Evolutionary conservation across 2,329 filamentous ascomycete genomes (phyloP), one percentile per base, ranked within the genome.

Genomic region (Cordyceps sp.): DNA sequence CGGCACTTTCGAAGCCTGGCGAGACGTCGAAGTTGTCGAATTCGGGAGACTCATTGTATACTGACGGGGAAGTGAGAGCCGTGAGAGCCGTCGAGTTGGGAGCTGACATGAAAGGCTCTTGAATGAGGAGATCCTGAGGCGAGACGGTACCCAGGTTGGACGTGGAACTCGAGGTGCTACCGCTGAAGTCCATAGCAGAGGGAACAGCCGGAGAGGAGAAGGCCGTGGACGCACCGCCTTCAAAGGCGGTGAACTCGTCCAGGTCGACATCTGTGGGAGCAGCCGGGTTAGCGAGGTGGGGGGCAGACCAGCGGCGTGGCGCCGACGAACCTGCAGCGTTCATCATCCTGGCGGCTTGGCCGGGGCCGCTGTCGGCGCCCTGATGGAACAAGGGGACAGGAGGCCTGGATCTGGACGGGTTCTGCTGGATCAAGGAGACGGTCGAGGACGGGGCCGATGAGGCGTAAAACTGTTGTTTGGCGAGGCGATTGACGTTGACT

Each of bases 81-180:
- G 85, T 93, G 49, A 90, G 73, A 22, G 81, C 75, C 29, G 77
- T 68, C 3, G 85, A 93, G 48, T 82, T 82, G 20, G 85, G 85
- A 24, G 83, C 73, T 39, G 83, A 92, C 49, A 72, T 63, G 47
- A 73, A 73, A 36, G 68, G 63, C 46, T 81, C 73, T 42, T 73
- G 70, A 44, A 86, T 63, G 42, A 78, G 59, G 41, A 93, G 64
- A 47, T 93, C 84, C 54, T 81, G 77, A 15, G 85, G 85, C 38
- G 85, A 93, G 39, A 93, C 70, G 26, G 85, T 93, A 45, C 67
- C 70, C 48, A 73, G 48, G 49, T 72, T 67, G 48, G 59, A 62
- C 20, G 56, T 55, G 32, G 64, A 61, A 52, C 62, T 65, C 28
- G 63, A 58, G 25, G 56, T 55, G 42, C 57, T 61, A 37, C 53